phyloP scores from a whole-genome alignment of 2,329 filamentous ascomycete species.

The Aureobasidium namibiae region DNA sequence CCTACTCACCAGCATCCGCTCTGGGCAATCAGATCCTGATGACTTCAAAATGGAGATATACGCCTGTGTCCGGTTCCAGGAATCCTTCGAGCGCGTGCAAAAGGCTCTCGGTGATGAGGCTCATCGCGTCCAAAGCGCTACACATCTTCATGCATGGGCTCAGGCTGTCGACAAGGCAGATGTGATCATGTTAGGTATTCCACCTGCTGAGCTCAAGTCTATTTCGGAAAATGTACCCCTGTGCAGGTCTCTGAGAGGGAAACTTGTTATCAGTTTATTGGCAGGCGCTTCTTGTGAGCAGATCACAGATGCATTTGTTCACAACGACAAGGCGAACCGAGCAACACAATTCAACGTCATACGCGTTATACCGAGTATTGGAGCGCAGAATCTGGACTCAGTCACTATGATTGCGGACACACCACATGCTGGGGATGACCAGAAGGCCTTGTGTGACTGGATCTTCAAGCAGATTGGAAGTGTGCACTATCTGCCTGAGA shows the following conservation, averaged over 20 bases:
- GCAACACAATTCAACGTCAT: conserved; percentile 15
- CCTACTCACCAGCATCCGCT: conserved; percentile 1
- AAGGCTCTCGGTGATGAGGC: not conserved
- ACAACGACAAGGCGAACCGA: not conserved
- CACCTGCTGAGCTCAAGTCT: conserved; percentile 15
- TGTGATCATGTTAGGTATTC: conserved; percentile 18
- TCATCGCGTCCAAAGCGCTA: not conserved
- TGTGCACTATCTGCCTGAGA: conserved; percentile 17
- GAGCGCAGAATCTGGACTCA: conserved; percentile 16
- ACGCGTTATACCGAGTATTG: conserved; percentile 19
- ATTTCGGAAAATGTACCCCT: conserved; percentile 13
- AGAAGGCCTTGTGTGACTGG: not conserved
- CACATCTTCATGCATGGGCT: not conserved
- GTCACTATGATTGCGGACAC: conserved; percentile 19
- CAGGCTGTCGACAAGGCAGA: conserved; percentile 14
- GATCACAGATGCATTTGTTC: conserved; percentile 9
- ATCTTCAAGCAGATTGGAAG: conserved; percentile 17
- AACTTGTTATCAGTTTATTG: conserved; percentile 19
- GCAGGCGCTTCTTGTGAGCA: conserved; percentile 17
- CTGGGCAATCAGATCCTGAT: not conserved
- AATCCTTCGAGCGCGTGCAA: not conserved
- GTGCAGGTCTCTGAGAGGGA: conserved; percentile 14
- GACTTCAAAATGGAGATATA: not conserved
- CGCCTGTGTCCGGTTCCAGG: conserved; percentile 7
- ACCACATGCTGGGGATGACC: not conserved